Evolutionary conservation across 179 eudicot genomes (phyloP), one percentile per base, ranked within the genome.

Genomic region (Amaranthus tricolor): DNA sequence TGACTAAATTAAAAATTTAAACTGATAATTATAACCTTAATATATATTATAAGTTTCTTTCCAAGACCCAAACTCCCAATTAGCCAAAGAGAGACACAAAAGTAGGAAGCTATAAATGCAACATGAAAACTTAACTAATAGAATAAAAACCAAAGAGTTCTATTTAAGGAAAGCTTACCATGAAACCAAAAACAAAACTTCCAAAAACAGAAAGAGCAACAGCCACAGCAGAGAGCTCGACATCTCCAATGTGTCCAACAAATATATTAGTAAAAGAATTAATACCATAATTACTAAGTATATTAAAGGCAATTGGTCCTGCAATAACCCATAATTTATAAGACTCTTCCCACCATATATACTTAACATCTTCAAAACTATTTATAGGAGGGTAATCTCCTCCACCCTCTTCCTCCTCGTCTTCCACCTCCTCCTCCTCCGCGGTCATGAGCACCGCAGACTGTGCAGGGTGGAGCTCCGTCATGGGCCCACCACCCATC

Each of bases 221-320:
- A 7, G 97, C 93, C 24, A 94, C 97, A 14, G 91, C 88, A 20
- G 98, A 94, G 73, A 94, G 92, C 84, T 94, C 91, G 47, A 94
- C 70, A 73, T 90, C 86, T 6, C 98, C 98, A 80, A 94, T 86
- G 72, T 92, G 98, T 0, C 98, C 98, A 24, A 92, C 98, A 70
- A 88, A 94, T 7, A 94, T 94, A 78, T 83, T 92, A 0, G 98
- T 94, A 44, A 90, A 84, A 0, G 98, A 87, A 71, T 94, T 94
- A 6, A 86, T 81, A 45, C 96, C 98, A 67, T 92, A 94, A 65
- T 92, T 94, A 74, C 98, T 92, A 7, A 92, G 74, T 17, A 92
- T 94, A 45, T 88, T 89, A 67, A 94, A 94, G 3, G 95, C 97
- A 49, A 94, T 92, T 1, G 98, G 98, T 10, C 85, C 89, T 7